phyloP scores from a whole-genome alignment of 768 basidiomycete genomes.

The Kwoniella mangroviensis region DNA sequence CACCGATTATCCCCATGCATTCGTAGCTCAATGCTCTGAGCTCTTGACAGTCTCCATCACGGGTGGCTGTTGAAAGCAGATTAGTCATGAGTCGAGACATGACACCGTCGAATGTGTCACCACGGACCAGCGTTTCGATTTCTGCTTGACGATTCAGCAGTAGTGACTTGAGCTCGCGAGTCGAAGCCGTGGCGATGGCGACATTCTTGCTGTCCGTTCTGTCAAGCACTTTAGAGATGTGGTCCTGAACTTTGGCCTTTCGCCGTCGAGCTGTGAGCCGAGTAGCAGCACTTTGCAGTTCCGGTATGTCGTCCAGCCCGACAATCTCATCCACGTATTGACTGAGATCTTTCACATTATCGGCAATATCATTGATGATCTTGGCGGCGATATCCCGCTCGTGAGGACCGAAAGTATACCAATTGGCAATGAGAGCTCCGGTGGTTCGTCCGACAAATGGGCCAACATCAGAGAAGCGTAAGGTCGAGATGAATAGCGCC shows the following conservation, averaged over 20 bases:
- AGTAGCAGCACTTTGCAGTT: slow-evolving; percentile 58
- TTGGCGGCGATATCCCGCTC: slow-evolving; percentile 65
- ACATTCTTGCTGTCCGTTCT: slow-evolving; percentile 78
- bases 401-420: slow-evolving; percentile 67
- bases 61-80: slow-evolving; percentile 71
- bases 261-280: slow-evolving; percentile 58
- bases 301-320: slow-evolving; percentile 73
- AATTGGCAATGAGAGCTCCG: slow-evolving; percentile 78
- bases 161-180: slow-evolving; percentile 75
- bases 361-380: slow-evolving; percentile 71
- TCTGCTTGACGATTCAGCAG: slow-evolving; percentile 63
- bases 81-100: slow-evolving; percentile 71
- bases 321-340: slow-evolving; percentile 75
- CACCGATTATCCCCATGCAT: slow-evolving; percentile 88
- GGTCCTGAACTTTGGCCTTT: slow-evolving; percentile 64
- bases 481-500: slow-evolving; percentile 72
- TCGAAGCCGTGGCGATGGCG: slow-evolving; percentile 72
- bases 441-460: slow-evolving; percentile 85
- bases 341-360: slow-evolving; percentile 65
- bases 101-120: slow-evolving; percentile 81
- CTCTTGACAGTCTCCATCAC: slow-evolving; percentile 76
- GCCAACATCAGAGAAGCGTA: slow-evolving; percentile 73
- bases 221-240: slow-evolving; percentile 71
- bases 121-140: slow-evolving; percentile 70
- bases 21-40: slow-evolving; percentile 78